Conservation (phyloP, 176 grass and related monocot genomes). For the Aegilops tauschii region DNA sequence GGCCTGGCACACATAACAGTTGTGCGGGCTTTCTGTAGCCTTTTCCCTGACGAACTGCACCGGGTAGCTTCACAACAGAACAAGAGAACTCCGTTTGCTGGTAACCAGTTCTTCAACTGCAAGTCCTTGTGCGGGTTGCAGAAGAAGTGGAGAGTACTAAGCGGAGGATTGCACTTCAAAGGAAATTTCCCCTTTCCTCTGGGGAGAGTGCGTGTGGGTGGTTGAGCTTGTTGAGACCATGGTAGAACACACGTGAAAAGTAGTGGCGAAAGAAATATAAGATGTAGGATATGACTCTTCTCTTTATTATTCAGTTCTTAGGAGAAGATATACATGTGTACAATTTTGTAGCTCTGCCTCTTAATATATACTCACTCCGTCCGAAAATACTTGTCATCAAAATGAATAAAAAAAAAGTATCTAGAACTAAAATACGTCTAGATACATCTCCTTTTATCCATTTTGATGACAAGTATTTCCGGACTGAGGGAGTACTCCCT, state of each 20-base stretch:
- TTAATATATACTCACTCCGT: not conserved
- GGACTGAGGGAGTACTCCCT: too few species aligned
- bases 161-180: not conserved
- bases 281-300: not conserved
- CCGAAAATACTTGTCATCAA: too few species aligned
- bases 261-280: not conserved
- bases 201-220: not conserved
- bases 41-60: not conserved
- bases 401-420: too few species aligned
- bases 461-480: too few species aligned
- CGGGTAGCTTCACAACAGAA: not conserved
- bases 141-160: not conserved
- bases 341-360: not conserved
- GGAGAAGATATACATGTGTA: not conserved
- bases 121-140: not conserved
- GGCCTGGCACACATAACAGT: not conserved
- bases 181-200: not conserved
- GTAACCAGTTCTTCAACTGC: constrained; percentile 15
- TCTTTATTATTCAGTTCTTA: not conserved
- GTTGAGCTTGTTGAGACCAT: not conserved
- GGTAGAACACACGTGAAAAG: not conserved
- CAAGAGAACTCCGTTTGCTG: not conserved
- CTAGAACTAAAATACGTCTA: too few species aligned
- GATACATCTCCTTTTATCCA: too few species aligned
- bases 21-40: not conserved